Base-by-base conservation (phyloP, 148 eudicot species). In the Dysphania ambrosioides region DNA sequence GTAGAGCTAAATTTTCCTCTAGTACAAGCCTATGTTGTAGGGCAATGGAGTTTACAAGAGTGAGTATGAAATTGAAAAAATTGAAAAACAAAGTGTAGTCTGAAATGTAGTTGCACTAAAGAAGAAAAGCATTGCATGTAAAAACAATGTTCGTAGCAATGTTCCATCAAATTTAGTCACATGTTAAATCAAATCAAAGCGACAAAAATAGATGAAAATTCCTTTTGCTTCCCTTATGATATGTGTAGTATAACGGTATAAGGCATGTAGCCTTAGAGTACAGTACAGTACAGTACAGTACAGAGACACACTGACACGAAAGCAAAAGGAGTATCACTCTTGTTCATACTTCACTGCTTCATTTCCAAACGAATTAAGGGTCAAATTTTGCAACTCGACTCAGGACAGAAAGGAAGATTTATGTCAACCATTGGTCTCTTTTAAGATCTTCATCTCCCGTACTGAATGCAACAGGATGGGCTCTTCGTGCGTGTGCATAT, bases 301-400 rank as follows among this genome's bases (percentile, higher is more conserved):
- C 42, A 38, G 42, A 44, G 30, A 74, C 69, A 60, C 40, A 30
- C 6, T 24, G 30, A 44, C 19, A 19, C 11, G 5, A 8, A 29
- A n/a, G n/a, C n/a, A n/a, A 71, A 71, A 71, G 27, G 41, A 15
- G 21, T n/a, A 71, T 8, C 9, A 7, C 24, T 59, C 13, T 72
- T 72, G 41, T 40, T 34, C 53, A 71, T 18, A 40, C 49, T 5
- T 38, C 8, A 0, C 4, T 63, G 12, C 15, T 64, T 63, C 40
- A 32, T 63, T 63, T 13, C 41, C 67, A 31, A 63, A 40, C 75
- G 66, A 78, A 78, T 29, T 38, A 66, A 42, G 23, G 58, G 80
- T 78, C 80, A 72, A 78, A 65, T 11, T 72, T 78, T 78, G 80
- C 80, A 78, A 57, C 80, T 65, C 56, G 8, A 42, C 26, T 1